Evolutionary conservation across 2,329 filamentous ascomycete genomes (phyloP).

Genomic region (Fusarium neocosmosporiellum): DNA sequence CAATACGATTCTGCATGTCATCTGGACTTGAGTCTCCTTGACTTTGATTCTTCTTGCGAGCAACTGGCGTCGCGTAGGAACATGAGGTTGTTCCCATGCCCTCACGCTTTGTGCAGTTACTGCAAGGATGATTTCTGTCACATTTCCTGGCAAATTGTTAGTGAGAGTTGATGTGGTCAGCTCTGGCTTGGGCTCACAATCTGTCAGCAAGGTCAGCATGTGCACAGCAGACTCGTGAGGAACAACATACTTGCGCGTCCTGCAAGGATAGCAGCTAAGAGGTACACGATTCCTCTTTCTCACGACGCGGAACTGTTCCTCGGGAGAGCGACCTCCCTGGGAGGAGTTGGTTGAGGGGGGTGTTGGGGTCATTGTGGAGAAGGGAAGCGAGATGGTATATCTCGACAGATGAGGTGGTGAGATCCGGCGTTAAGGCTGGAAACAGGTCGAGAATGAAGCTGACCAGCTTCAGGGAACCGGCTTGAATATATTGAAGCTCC

Average conservation of each 20-base stretch:
- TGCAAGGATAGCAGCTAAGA: slow-evolving; percentile 89
- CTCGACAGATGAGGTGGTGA: slow-evolving; percentile 37
- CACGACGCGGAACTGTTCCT: slow-evolving; percentile 87
- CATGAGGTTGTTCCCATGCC: slow-evolving; percentile 84
- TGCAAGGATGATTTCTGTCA: slow-evolving; percentile 89
- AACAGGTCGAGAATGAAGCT: slow-evolving; percentile 24
- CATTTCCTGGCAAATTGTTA: slow-evolving; percentile 75
- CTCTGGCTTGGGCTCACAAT: slow-evolving; percentile 45
- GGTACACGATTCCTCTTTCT: slow-evolving; percentile 93
- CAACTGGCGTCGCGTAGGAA: slow-evolving; percentile 79
- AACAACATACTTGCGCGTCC: slow-evolving; percentile 84
- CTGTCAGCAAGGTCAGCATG: slow-evolving; percentile 52
- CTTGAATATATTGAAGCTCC: slow-evolving; percentile 42
- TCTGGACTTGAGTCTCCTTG: slow-evolving; percentile 75
- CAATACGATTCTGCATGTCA: slow-evolving; percentile 99
- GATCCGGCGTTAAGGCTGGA: slow-evolving; percentile 21
- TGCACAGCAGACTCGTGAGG: slow-evolving; percentile 14
- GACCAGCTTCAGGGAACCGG: slow-evolving; percentile 32
- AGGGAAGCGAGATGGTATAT: slow-evolving; percentile 33
- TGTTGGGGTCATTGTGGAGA: slow-evolving; percentile 74
- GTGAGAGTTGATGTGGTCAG: slow-evolving; percentile 8
- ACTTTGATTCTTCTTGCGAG: slow-evolving; percentile 79
- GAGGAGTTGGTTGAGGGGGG: slow-evolving; percentile 84
- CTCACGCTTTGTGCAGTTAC: slow-evolving; percentile 94
- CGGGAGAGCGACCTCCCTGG: slow-evolving; percentile 80